Evolutionary conservation across 257 asterid species (phyloP), one percentile per base, ranked within the genome.

Genomic region (Ligustrum vulgare): DNA sequence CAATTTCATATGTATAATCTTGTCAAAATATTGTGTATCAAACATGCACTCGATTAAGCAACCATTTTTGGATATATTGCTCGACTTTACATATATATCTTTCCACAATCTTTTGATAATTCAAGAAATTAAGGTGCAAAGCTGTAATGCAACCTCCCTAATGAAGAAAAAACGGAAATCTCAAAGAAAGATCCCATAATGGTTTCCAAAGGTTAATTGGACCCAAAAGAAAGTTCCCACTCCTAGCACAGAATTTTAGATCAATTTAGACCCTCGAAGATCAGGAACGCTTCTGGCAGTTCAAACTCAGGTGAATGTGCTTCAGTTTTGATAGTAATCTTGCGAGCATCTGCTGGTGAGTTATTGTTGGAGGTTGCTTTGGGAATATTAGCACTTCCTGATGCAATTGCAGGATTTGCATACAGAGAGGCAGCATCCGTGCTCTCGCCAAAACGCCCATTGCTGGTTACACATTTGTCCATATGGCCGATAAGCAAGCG

Each of bases 261-360:
- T 80, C 34, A 82, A 1, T 47, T n/a, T 8, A 76, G 47, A 77
- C 80, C 80, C 77, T 68, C 67, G 15, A 60, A 45, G 75, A 63
- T 69, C 25, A 7, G 71, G 32, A 80, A 73, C 77, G 69, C 62
- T 73, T 69, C 77, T n/a, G 70, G 78, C n/a, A 37, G 11, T 11
- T 25, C 10, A n/a, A n/a, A 47, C 70, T 80, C 78, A 0, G 84
- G 84, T 10, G 82, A 79, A 33, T 22, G 16, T 43, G 75, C 77
- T 73, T 81, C 84, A 0, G 70, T 71, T 73, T 81, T 81, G 32
- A 74, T 67, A 36, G 76, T 45, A 7, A 70, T 5, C 37, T 25
- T 41, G 20, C 20, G 41, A 11, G 70, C 6, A 23, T 31, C 47
- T 0, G 45, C 58, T 28, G 78, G 32, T 28, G 28, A 33, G 79